Conservation (phyloP, 495 filamentous ascomycete genomes). For the Aspergillus leporis region DNA sequence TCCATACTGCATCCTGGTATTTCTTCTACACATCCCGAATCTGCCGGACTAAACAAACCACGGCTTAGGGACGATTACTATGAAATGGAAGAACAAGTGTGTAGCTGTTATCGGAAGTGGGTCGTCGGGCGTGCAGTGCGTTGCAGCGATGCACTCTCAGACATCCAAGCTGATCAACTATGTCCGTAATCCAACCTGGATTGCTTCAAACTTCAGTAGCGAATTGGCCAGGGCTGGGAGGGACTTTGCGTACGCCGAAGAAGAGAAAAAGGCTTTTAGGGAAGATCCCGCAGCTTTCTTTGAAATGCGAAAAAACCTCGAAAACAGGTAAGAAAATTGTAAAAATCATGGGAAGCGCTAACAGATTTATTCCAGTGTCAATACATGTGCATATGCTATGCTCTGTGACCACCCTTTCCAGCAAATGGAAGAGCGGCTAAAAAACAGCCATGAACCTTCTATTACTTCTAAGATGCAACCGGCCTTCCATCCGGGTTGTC, state of each 20-base stretch:
- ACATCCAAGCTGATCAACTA: background rate
- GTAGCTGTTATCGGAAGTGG: conserved; percentile 55
- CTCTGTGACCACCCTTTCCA: background rate
- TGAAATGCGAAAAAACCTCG: conserved; percentile 1
- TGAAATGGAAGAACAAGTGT: conserved; percentile 45
- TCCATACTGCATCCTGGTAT: conserved; percentile 39
- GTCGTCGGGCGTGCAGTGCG: conserved; percentile 50
- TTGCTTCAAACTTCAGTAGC: conserved; percentile 21
- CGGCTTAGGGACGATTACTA: conserved; percentile 23
- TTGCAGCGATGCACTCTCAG: conserved; percentile 37
- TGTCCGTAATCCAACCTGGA: conserved; percentile 3
- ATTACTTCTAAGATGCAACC: conserved; percentile 36
- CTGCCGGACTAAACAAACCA: background rate
- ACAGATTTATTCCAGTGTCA: conserved; percentile 1
- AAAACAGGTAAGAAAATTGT: background rate
- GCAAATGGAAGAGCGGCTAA: conserved; percentile 31
- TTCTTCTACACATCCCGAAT: background rate
- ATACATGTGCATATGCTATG: conserved; percentile 9
- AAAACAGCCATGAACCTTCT: conserved; percentile 25
- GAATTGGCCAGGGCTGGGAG: conserved; percentile 25
- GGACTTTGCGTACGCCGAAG: conserved; percentile 29
- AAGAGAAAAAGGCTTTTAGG: conserved; percentile 24
- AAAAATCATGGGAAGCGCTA: background rate
- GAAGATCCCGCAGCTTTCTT: conserved; percentile 3
- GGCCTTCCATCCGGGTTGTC: conserved; percentile 40